Conservation (phyloP, 2,329 filamentous ascomycete species). For the Diaporthe sp. region DNA sequence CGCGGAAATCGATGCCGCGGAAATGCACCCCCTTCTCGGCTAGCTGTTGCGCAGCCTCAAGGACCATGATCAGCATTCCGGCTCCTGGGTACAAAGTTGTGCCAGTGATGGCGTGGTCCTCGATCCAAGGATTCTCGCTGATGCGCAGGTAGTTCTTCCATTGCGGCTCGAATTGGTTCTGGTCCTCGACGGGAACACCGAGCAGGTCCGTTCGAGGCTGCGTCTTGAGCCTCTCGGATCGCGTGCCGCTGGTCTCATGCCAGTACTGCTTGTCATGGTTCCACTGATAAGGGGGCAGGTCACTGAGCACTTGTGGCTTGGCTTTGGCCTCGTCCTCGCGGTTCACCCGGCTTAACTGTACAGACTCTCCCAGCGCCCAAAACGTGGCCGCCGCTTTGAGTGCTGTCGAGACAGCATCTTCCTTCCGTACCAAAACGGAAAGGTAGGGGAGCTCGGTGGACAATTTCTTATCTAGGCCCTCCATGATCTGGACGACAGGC, state of each 20-base stretch:
- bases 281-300: conserved; percentile 47
- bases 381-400: not conserved
- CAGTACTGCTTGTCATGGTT: conserved; percentile 46
- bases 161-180: conserved; percentile 44
- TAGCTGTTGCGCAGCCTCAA: conserved; percentile 47
- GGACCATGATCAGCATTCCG: conserved; percentile 48
- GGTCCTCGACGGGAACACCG: conserved; percentile 44
- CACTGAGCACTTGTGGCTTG: conserved; percentile 38
- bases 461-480: not conserved
- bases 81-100: conserved; percentile 49
- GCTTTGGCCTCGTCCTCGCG: not conserved
- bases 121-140: conserved; percentile 48
- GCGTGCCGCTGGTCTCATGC: conserved; percentile 46
- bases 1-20: not conserved
- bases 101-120: conserved; percentile 48
- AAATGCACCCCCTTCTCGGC: not conserved
- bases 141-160: conserved; percentile 47
- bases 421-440: not conserved
- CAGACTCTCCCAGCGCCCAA: not conserved
- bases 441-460: not conserved
- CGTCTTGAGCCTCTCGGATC: not conserved
- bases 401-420: not conserved
- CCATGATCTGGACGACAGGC: conserved; percentile 3
- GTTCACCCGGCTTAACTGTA: not conserved
- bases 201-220: conserved; percentile 42